phyloP scores from a whole-genome alignment of 176 grass and related monocot species.

The Poa annua region DNA sequence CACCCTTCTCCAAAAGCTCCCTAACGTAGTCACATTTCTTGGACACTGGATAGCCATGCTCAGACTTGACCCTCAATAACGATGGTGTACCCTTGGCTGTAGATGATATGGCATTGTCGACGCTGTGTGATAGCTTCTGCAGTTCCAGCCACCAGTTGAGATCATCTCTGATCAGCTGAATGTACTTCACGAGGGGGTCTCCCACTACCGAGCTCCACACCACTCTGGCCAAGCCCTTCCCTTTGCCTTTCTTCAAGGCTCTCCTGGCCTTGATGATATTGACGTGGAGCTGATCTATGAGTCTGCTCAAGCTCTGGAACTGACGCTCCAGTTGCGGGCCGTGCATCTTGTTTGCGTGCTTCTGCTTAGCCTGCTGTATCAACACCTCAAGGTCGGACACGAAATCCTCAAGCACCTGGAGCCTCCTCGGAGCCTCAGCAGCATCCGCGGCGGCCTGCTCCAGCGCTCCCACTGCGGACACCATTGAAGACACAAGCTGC shows the following conservation, averaged over 20 bases:
- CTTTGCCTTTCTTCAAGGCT: constrained; percentile 59
- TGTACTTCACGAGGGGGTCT: constrained; percentile 58
- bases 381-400: constrained; percentile 55
- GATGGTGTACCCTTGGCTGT: constrained; percentile 48
- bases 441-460: constrained; percentile 61
- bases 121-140: constrained; percentile 52
- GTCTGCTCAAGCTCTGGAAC: constrained; percentile 57
- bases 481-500: constrained; percentile 65
- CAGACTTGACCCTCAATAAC: constrained; percentile 51
- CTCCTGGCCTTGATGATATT: constrained; percentile 60
- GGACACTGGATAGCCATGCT: constrained; percentile 65
- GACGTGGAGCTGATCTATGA: constrained; percentile 47
- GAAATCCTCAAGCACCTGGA: constrained; percentile 67
- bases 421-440: constrained; percentile 59
- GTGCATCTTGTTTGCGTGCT: constrained; percentile 59
- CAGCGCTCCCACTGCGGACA: constrained; percentile 53
- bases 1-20: constrained; percentile 49
- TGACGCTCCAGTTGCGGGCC: constrained; percentile 55
- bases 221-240: constrained; percentile 57
- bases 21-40: constrained; percentile 54
- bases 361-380: constrained; percentile 52
- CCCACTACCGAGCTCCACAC: constrained; percentile 66
- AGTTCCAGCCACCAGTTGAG: constrained; percentile 80
- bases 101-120: constrained; percentile 42
- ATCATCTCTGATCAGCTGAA: constrained; percentile 67